These are phyloP conservation scores for Umbilicus rupestris DNA, from an alignment of 164 flowering plant genomes.

Conservation along the genomic window DNA sequence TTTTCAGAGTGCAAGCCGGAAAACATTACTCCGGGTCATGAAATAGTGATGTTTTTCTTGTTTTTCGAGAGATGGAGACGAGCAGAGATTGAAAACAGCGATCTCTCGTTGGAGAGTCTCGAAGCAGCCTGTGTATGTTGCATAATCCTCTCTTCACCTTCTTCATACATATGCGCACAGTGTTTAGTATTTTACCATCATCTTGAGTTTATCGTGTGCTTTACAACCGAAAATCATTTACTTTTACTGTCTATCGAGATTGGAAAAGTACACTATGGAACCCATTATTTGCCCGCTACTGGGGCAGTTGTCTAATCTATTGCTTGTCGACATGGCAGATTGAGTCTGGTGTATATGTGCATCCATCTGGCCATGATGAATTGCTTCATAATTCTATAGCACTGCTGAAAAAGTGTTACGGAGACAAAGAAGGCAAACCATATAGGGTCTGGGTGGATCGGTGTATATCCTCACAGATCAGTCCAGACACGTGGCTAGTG, in stretches of 20 bases:
- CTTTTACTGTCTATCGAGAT: too few relatives aligned
- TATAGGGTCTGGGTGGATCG: conserved; percentile 64
- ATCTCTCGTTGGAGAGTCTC: conserved; percentile 24
- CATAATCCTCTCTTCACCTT: background rate
- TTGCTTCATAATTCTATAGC: conserved; percentile 31
- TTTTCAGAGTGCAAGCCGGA: conserved; percentile 25
- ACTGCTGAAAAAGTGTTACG: conserved; percentile 30
- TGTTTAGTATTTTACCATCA: too few relatives aligned
- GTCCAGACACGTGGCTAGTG: conserved; percentile 53
- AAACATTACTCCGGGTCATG: conserved; percentile 35
- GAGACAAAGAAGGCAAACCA: conserved; percentile 50
- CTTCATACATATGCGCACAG: background rate
- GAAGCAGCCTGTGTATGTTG: conserved; percentile 41
- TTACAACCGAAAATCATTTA: too few relatives aligned
- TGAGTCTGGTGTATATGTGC: conserved; percentile 40
- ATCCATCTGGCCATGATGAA: conserved; percentile 50
- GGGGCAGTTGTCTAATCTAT: background rate
- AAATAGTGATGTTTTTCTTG: conserved; percentile 57
- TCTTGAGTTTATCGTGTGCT: too few relatives aligned
- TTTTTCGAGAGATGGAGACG: conserved; percentile 68
- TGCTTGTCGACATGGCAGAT: conserved; percentile 22
- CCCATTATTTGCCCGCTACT: conserved; percentile 1
- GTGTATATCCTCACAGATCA: conserved; percentile 36
- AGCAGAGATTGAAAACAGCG: conserved; percentile 51
- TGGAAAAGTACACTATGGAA: background rate